Base-by-base conservation (phyloP, 139 green algal genomes). In the Micractinium conductrix region DNA sequence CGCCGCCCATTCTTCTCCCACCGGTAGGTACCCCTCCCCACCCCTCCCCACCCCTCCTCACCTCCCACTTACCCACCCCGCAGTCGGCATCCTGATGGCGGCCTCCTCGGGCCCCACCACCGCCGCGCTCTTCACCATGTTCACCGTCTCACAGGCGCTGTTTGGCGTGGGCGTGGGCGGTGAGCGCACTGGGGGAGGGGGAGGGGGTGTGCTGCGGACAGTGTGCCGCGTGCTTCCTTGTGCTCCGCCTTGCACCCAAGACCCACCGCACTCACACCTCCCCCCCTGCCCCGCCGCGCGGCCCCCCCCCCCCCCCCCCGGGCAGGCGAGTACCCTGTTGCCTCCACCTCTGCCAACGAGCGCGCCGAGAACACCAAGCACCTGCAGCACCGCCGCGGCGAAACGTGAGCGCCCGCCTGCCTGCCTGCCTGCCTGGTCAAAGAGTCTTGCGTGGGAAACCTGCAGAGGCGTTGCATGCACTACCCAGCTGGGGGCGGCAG, bases 321-420 rank as follows among this genome's bases (percentile, higher is more conserved):
- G 24, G 19, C 74, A 71, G 42, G 78, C 42, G 80, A 85, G 69
- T 97, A 97, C 87, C 94, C 94, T 16, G 91, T 96, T 78, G 94
- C 94, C 38, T 92, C 92, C 33, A 85, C 87, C 35, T 95, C 92
- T 35, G 94, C 94, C 55, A 91, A 91, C 80, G 94, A 97, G 91
- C 91, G 94, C 43, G 90, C 92, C 50, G 91, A 95, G 85, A 81
- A 85, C 21, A 89, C 83, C 63, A 69, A 76, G 17, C 71, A 84
- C 30, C 89, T 95, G 65, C 74, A 86, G 63, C 55, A 92, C 40
- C 71, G 83, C 16, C 75, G 87, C 33, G 87, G 87, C 50, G 48
- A 58, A 24, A 16, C 48, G 16, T 58, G 53, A 19, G 19, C 26
- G 53, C 53, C 10, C 26, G 53, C 53, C 8, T 62, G 53, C 53